These are phyloP conservation scores for Juncus effusus DNA, from an alignment of 176 grass and related monocot species.

Conservation along the genomic window DNA sequence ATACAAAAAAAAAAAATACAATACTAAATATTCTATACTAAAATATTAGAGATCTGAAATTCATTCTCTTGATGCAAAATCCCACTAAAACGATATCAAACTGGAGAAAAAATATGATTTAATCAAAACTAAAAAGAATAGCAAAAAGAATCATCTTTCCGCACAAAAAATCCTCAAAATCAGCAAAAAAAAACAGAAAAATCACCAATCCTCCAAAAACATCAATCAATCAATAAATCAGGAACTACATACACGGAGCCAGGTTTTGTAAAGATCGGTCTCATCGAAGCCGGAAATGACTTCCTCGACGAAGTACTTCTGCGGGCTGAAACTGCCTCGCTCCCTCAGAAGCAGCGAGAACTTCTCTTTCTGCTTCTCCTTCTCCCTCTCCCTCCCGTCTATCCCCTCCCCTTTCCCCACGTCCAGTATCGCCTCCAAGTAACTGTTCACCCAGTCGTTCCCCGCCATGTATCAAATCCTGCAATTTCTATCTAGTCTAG, in stretches of 20 bases:
- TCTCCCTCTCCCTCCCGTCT: conserved; percentile 15
- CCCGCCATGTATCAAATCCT: conserved; percentile 32
- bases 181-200: not conserved
- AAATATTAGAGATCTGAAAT: not conserved
- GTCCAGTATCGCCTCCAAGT: conserved; percentile 53
- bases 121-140: not conserved
- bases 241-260: conserved; percentile 39
- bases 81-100: conserved; percentile 1
- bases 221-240: not conserved
- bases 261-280: conserved; percentile 61
- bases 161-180: conserved; percentile 3
- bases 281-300: conserved; percentile 56
- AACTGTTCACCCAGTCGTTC: conserved; percentile 61
- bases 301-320: conserved; percentile 56
- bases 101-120: not conserved
- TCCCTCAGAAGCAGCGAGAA: conserved; percentile 43
- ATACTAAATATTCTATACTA: no score
- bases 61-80: not conserved
- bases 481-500: not conserved
- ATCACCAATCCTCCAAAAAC: not conserved
- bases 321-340: conserved; percentile 45
- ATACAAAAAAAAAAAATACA: no score
- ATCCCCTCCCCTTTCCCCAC: conserved; percentile 34
- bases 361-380: conserved; percentile 27
- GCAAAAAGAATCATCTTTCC: not conserved